Percentiles rank a stretch among this genome's conserved stretches.
phyloP scores from a whole-genome alignment of 2,329 filamentous ascomycete genomes.

The Sporothrix pallida region DNA sequence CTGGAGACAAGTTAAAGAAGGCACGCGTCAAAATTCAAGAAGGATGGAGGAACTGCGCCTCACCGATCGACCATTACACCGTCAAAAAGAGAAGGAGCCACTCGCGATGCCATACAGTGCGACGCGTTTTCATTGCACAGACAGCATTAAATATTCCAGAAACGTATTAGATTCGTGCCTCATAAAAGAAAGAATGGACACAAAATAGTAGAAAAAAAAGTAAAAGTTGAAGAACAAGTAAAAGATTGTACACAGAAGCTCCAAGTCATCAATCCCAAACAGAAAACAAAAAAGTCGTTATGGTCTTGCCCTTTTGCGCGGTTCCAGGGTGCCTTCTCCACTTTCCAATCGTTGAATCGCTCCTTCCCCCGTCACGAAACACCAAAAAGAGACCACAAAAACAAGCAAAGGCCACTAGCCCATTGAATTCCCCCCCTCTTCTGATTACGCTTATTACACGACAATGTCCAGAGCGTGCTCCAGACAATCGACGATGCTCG shows the following conservation, averaged over 20 bases:
- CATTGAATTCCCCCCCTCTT: too few species aligned
- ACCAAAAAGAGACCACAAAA: neutral
- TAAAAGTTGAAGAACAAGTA: neutral
- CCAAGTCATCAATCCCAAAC: neutral
- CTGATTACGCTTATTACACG: neutral
- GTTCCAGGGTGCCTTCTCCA: neutral
- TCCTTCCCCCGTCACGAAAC: constrained; percentile 13
- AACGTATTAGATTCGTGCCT: neutral
- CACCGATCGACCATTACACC: neutral
- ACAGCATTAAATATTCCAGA: neutral
- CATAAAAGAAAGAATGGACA: neutral
- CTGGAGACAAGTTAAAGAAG: neutral
- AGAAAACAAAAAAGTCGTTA: neutral
- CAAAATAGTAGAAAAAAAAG: neutral
- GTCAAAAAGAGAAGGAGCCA: neutral
- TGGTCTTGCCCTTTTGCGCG: neutral
- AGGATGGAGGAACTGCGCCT: neutral
- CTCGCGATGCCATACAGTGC: neutral
- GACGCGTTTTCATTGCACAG: neutral
- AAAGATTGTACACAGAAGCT: neutral
- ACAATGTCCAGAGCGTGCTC: constrained; percentile 27
- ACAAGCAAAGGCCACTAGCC: neutral
- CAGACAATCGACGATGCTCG: constrained; percentile 35
- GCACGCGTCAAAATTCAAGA: neutral
- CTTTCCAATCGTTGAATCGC: neutral